phyloP scores from a whole-genome alignment of 1,139 yeast genomes.

The Candida frijolesensis region DNA sequence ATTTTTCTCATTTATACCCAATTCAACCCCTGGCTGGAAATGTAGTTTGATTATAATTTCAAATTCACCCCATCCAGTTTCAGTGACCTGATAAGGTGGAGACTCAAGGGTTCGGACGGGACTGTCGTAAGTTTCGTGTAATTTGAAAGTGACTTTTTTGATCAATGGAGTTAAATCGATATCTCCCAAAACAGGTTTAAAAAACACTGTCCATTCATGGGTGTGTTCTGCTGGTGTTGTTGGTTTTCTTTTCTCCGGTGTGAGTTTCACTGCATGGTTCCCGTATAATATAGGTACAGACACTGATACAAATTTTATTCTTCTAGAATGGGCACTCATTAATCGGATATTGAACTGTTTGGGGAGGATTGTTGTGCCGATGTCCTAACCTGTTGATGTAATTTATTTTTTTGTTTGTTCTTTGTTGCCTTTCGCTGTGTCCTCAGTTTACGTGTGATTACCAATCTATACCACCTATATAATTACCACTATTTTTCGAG shows the following conservation, averaged over 20 bases:
- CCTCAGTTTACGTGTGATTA: too few species aligned
- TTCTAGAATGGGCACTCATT: conserved; percentile 23
- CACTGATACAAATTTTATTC: conserved; percentile 70
- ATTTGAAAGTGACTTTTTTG: conserved; percentile 88
- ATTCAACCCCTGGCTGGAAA: conserved; percentile 74
- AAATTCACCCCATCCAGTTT: conserved; percentile 99
- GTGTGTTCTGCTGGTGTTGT: conserved; percentile 89
- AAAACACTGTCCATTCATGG: conserved; percentile 93
- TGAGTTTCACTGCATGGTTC: conserved; percentile 76
- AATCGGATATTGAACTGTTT: background rate
- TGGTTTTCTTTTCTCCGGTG: conserved; percentile 60
- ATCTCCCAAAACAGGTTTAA: conserved; percentile 79
- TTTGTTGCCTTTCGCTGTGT: background rate
- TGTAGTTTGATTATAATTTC: conserved; percentile 87
- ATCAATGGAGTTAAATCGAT: conserved; percentile 77
- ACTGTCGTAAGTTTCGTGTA: conserved; percentile 91
- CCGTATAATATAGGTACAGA: conserved; percentile 89
- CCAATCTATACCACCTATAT: too few species aligned
- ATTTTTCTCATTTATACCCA: conserved; percentile 75
- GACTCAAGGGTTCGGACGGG: conserved; percentile 80
- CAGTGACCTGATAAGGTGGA: conserved; percentile 95
- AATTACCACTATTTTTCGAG: too few species aligned
- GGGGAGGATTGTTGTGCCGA: too few species aligned
- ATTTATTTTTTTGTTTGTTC: background rate
- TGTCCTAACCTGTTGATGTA: background rate